A percentile compares a stretch with the other conserved stretches of the same genome.
These are phyloP conservation scores for Psilocybe mexicana DNA, from an alignment of 1,284 basidiomycete genomes.

Conservation along the genomic window DNA sequence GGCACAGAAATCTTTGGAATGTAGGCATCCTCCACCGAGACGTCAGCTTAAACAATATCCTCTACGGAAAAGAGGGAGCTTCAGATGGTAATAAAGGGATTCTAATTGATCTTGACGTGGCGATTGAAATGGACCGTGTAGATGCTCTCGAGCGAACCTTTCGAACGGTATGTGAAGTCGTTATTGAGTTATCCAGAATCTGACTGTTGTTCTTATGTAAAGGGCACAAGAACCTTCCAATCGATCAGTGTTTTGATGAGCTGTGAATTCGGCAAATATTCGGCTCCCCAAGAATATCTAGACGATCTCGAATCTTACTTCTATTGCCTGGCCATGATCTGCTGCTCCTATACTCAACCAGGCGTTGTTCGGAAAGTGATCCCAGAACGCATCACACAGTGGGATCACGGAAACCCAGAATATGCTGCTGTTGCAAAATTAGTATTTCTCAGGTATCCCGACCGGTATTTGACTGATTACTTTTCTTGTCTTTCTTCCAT, in stretches of 20 bases:
- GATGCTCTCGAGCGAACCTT: neutral
- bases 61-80: slow-evolving; percentile 6
- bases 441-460: no score
- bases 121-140: neutral
- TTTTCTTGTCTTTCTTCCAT: no score
- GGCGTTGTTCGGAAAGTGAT: no score
- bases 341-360: neutral
- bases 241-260: slow-evolving; percentile 4
- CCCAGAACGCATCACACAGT: no score
- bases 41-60: slow-evolving; percentile 18
- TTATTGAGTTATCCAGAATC: no score
- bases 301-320: slow-evolving; percentile 17
- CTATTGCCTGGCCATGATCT: slow-evolving; percentile 6
- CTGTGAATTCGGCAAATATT: neutral
- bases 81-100: slow-evolving; percentile 8
- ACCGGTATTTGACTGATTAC: no score
- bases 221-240: slow-evolving; percentile 12
- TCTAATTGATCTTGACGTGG: slow-evolving; percentile 20
- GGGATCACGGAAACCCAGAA: no score
- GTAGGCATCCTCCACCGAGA: slow-evolving; percentile 19
- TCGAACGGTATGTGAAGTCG: neutral
- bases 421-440: no score
- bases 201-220: no score
- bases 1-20: slow-evolving; percentile 12
- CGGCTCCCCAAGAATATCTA: slow-evolving; percentile 9